Percentiles rank a stretch among this genome's conserved stretches.
Evolutionary conservation across 176 grass and related monocot genomes (phyloP).

Genomic region (Carex kokanica): DNA sequence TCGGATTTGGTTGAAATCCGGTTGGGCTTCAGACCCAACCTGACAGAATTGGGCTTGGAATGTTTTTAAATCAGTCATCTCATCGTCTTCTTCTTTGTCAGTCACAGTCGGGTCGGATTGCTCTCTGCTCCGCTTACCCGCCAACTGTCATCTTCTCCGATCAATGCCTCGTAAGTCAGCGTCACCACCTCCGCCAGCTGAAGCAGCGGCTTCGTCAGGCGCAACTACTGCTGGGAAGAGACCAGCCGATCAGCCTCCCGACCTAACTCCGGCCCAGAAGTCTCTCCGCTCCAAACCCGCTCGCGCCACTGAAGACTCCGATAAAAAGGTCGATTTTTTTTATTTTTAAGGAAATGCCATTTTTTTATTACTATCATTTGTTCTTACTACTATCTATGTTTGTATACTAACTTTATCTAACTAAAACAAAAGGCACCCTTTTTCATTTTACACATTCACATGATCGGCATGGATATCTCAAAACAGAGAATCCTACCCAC

Average conservation of each 20-base stretch:
- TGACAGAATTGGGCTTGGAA: no score
- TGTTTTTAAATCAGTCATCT: no score
- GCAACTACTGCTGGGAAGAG: not conserved
- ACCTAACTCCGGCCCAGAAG: conserved; percentile 39
- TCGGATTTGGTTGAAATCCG: not conserved
- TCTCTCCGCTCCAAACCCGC: conserved; percentile 49
- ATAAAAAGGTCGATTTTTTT: conserved; percentile 35
- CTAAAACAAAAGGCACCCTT: no score
- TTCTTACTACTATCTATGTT: no score
- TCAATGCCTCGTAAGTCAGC: conserved; percentile 24
- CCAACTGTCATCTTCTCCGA: not conserved
- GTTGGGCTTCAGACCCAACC: not conserved
- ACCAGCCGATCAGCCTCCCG: conserved; percentile 15
- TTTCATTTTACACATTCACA: no score
- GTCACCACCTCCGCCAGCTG: conserved; percentile 1
- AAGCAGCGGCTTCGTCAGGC: not conserved
- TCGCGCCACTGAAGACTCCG: conserved; percentile 31
- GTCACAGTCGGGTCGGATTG: not conserved
- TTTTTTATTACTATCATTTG: no score
- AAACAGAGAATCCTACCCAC: no score
- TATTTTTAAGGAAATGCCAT: no score
- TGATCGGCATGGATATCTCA: no score
- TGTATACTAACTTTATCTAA: no score
- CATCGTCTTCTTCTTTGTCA: not conserved
- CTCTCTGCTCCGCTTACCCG: not conserved